A percentile compares a stretch with the other conserved stretches of the same genome.
Evolutionary conservation across 495 filamentous ascomycete genomes (phyloP).

Genomic region (Tuber microsphaerosporum): DNA sequence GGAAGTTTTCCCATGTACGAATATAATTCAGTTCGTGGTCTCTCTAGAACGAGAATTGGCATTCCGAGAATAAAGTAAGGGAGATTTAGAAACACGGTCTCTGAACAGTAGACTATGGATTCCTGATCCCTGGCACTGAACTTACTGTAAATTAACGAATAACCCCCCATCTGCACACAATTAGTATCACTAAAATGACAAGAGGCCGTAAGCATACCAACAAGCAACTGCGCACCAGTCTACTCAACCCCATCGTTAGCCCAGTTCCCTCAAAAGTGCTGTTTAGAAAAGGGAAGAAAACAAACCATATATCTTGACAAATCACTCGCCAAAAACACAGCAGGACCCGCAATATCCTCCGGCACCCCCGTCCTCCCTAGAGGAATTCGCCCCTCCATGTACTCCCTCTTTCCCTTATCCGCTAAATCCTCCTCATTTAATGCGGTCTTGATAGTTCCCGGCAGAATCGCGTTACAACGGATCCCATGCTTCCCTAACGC

Average conservation of each 20-base stretch:
- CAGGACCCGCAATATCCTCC: conserved; percentile 68
- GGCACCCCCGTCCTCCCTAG: conserved; percentile 65
- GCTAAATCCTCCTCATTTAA: conserved; percentile 76
- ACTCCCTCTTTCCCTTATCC: conserved; percentile 61
- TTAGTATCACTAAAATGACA: background rate
- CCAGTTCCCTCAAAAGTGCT: background rate
- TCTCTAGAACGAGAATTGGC: background rate
- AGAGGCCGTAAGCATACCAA: conserved; percentile 41
- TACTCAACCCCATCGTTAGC: conserved; percentile 31
- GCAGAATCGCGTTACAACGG: conserved; percentile 76
- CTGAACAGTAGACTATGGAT: background rate
- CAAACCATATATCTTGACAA: conserved; percentile 60
- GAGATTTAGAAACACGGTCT: background rate
- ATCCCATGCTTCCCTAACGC: conserved; percentile 71
- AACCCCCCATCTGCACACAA: conserved; percentile 60
- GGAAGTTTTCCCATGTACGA: background rate
- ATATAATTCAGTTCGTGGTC: background rate
- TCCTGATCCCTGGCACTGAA: background rate
- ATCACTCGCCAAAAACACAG: conserved; percentile 79
- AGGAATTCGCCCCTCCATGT: conserved; percentile 81
- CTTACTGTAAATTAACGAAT: conserved; percentile 60
- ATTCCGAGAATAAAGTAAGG: background rate
- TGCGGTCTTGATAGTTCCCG: conserved; percentile 79
- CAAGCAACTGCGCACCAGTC: conserved; percentile 76
- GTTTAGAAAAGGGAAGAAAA: background rate